Evolutionary conservation across 1,139 yeast genomes (phyloP).

Genomic region (Debaryomyces nepalensis): DNA sequence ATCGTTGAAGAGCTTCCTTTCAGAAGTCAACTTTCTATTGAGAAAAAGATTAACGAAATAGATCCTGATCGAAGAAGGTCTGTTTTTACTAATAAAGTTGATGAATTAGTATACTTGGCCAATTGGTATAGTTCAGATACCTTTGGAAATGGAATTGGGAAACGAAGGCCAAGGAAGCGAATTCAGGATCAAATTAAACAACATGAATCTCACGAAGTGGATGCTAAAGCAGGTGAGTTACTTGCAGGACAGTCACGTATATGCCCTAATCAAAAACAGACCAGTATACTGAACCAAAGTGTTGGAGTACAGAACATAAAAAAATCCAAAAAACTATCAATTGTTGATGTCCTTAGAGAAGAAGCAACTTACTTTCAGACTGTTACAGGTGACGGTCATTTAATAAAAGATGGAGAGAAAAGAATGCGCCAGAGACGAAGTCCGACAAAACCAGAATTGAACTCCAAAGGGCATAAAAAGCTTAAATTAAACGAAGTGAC

Average conservation of each 20-base stretch:
- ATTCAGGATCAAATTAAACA: neutral
- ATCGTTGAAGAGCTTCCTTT: constrained; percentile 21
- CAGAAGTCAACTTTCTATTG: constrained; percentile 19
- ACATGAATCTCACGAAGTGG: neutral
- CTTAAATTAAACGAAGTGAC: neutral
- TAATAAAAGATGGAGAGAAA: constrained; percentile 38
- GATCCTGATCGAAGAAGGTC: constrained; percentile 26
- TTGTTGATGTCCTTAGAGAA: constrained; percentile 21
- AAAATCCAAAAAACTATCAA: constrained; percentile 11
- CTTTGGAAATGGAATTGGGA: constrained; percentile 21
- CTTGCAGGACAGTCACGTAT: no score
- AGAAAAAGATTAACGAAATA: constrained; percentile 25
- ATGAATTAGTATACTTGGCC: constrained; percentile 42
- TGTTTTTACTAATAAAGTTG: constrained; percentile 33
- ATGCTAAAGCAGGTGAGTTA: constrained; percentile 2
- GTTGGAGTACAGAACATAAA: constrained; percentile 3
- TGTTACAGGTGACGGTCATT: constrained; percentile 40
- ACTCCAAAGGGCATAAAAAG: neutral
- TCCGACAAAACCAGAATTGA: neutral
- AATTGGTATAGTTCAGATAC: constrained; percentile 36
- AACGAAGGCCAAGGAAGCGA: constrained; percentile 10
- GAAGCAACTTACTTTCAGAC: constrained; percentile 46
- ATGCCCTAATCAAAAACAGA: no score
- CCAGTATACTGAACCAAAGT: no score
- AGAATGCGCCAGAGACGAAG: constrained; percentile 28